These are phyloP conservation scores for Aspergillus campestris DNA, from an alignment of 495 filamentous ascomycete species.

Conservation along the genomic window DNA sequence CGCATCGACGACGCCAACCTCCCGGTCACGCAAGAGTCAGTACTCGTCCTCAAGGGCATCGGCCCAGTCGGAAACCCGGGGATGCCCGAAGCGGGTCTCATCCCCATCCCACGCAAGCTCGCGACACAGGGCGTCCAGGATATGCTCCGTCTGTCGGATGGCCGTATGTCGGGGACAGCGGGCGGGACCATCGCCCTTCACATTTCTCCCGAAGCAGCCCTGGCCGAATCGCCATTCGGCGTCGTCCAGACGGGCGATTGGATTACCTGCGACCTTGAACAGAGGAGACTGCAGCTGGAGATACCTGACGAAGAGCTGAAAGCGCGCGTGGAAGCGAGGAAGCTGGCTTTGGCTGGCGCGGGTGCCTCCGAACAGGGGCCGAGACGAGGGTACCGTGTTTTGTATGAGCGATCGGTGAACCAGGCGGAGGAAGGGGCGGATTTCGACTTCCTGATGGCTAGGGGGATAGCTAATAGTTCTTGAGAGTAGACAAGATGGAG, in stretches of 20 bases:
- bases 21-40: slow-evolving; percentile 41
- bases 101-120: slow-evolving; percentile 57
- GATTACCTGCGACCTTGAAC: slow-evolving; percentile 45
- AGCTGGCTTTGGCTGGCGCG: slow-evolving; percentile 15
- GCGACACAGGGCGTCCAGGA: slow-evolving; percentile 49
- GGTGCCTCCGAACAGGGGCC: slow-evolving; percentile 22
- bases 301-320: slow-evolving; percentile 40
- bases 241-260: slow-evolving; percentile 52
- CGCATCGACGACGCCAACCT: slow-evolving; percentile 51
- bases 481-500: background rate
- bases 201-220: slow-evolving; percentile 52
- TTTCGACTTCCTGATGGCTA: slow-evolving; percentile 56
- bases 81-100: slow-evolving; percentile 60
- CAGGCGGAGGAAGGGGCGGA: slow-evolving; percentile 56
- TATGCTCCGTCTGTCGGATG: slow-evolving; percentile 60
- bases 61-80: slow-evolving; percentile 58
- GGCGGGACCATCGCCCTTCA: slow-evolving; percentile 62
- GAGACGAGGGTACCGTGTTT: slow-evolving; percentile 51
- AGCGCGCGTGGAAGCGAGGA: slow-evolving; percentile 29
- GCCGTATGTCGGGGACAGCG: slow-evolving; percentile 61
- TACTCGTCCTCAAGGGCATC: slow-evolving; percentile 53
- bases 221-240: slow-evolving; percentile 48
- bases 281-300: slow-evolving; percentile 35
- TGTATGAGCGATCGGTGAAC: slow-evolving; percentile 58
- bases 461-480: slow-evolving; percentile 4